A percentile compares a stretch with the other conserved stretches of the same genome.
phyloP scores from a whole-genome alignment of 768 basidiomycete species.

The Suillus weaverae region DNA sequence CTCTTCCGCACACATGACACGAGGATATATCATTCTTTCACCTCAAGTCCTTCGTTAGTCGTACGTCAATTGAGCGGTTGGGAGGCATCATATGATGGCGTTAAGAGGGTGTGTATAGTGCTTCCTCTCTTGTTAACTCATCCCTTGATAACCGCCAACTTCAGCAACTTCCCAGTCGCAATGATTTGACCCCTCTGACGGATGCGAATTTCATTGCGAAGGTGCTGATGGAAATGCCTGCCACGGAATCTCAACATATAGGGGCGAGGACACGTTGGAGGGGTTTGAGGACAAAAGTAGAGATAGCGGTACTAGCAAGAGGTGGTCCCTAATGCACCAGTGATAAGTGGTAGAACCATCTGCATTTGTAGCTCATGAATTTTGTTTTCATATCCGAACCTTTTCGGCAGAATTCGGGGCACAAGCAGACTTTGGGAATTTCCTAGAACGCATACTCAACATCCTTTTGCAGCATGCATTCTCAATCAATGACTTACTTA shows the following conservation, averaged over 20 bases:
- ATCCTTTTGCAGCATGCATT: background rate
- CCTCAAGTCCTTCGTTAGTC: slow-evolving; percentile 56
- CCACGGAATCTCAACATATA: slow-evolving; percentile 52
- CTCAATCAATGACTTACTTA: background rate
- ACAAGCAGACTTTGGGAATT: background rate
- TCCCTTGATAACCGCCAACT: background rate
- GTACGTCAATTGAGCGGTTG: slow-evolving; percentile 85
- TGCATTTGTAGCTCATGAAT: background rate
- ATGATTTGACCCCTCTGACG: slow-evolving; percentile 87
- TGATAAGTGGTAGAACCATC: slow-evolving; percentile 2
- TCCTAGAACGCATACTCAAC: background rate
- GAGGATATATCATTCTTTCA: slow-evolving; percentile 84
- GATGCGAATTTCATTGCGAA: slow-evolving; percentile 83
- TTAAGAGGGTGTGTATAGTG: slow-evolving; percentile 62
- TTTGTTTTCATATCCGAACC: background rate
- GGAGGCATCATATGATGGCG: slow-evolving; percentile 84
- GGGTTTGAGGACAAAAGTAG: slow-evolving; percentile 66
- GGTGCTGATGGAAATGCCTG: slow-evolving; percentile 61
- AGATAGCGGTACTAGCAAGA: slow-evolving; percentile 45
- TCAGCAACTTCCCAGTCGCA: slow-evolving; percentile 66
- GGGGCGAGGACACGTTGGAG: slow-evolving; percentile 85
- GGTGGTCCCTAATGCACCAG: background rate
- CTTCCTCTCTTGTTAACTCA: background rate
- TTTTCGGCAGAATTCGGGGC: background rate
- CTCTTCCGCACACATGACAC: slow-evolving; percentile 91